Percentiles rank a stretch among this genome's conserved stretches.
Evolutionary conservation across 192 early-diverging fungal genomes (phyloP).

Genomic region (Haplosporangium gracile): DNA sequence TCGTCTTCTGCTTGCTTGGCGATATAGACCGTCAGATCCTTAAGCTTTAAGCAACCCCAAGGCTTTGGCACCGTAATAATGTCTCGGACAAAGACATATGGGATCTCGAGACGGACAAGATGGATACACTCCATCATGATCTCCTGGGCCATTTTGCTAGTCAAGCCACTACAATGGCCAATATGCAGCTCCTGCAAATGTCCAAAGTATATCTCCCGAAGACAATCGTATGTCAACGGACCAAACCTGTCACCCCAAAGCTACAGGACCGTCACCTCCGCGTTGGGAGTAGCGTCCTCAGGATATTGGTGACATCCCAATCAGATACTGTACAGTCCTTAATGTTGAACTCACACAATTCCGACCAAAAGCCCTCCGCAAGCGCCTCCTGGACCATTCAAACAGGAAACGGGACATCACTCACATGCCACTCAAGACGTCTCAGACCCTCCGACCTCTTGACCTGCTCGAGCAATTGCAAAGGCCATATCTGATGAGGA

Average conservation of each 20-base stretch:
- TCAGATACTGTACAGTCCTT: too few species aligned
- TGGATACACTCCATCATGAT: background rate
- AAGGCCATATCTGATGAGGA: too few species aligned
- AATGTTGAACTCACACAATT: too few species aligned
- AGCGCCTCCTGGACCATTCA: too few species aligned
- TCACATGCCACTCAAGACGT: too few species aligned
- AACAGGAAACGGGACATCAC: too few species aligned
- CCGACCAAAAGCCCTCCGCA: too few species aligned
- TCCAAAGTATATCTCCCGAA: background rate
- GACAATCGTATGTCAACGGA: background rate
- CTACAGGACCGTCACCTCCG: too few species aligned
- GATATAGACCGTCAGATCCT: background rate
- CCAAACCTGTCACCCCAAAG: fast-evolving
- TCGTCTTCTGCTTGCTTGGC: background rate
- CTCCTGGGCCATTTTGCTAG: background rate
- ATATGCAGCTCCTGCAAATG: background rate
- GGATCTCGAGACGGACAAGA: background rate
- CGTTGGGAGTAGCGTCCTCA: too few species aligned
- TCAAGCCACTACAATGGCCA: background rate
- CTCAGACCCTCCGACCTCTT: too few species aligned
- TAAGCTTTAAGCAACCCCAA: background rate
- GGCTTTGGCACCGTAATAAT: background rate
- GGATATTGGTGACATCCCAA: too few species aligned
- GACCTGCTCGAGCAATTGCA: too few species aligned
- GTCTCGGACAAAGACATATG: background rate